Evolutionary conservation across 257 asterid species (phyloP), one percentile per base, ranked within the genome.

Genomic region (Echium plantagineum): DNA sequence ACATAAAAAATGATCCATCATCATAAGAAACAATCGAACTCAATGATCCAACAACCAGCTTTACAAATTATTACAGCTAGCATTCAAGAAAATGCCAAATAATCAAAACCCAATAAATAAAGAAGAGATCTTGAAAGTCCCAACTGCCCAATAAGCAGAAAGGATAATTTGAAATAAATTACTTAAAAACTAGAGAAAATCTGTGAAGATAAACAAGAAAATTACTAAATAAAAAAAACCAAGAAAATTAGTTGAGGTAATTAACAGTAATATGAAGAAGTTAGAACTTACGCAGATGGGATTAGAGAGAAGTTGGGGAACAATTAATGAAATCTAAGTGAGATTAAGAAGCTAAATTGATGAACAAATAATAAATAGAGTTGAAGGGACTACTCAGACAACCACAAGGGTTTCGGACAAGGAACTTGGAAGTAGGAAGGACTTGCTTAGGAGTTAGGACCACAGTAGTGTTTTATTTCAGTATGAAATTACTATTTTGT

Each of bases 241-340:
- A n/a, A n/a, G n/a, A n/a, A 54, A 38, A 35, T 9, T 21, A 18
- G 24, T 24, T 32, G 3, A 12, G 57, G 5, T 52, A 35, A 7
- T 35, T 35, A 35, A 1, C 46, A 35, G 12, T 35, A 9, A 7
- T 7, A 35, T 35, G 24, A 66, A 46, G 47, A 62, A 70, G n/a
- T 48, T 49, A 67, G 59, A 65, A 64, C 85, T 62, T 74, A 82
- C 89, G 91, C 73, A 79, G 32, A 68, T 77, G 74, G 66, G 73
- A 72, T 58, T 52, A 63, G 73, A 67, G 73, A 68, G 68, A 60
- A 52, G 12, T 54, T 52, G 67, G 71, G 68, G 51, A 31, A 66
- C 53, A 51, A 67, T 59, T 63, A 30, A 68, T 10, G 61, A 59
- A 26, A 18, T 65, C 58, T 62, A 60, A 38, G 70, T 21, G 18